These are phyloP conservation scores for Pseudocohnilembus persalinus DNA, from an alignment of 169 alveolate species.

Conservation along the genomic window DNA sequence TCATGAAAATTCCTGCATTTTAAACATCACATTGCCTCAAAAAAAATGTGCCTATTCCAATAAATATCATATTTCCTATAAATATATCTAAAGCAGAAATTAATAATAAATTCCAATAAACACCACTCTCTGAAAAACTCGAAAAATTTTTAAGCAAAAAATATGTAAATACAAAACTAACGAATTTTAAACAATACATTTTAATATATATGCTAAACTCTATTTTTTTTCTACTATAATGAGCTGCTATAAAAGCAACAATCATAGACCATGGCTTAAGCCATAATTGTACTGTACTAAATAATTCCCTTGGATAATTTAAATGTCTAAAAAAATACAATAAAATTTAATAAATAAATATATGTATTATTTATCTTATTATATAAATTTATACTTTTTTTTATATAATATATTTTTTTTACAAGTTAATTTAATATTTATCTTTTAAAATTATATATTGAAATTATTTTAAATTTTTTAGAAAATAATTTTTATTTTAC, in stretches of 20 bases:
- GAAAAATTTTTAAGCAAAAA: too few species aligned
- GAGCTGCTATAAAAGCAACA: not conserved
- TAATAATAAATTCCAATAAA: too few species aligned
- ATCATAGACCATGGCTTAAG: not conserved
- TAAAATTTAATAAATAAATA: too few species aligned
- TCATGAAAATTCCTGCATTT: conserved; percentile 8
- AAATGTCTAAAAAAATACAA: not conserved
- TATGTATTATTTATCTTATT: too few species aligned
- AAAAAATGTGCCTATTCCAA: not conserved
- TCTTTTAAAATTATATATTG: too few species aligned
- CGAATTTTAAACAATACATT: not conserved
- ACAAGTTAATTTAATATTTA: not conserved
- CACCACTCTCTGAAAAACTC: too few species aligned
- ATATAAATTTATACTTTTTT: too few species aligned
- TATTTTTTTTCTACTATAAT: not conserved
- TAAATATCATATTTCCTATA: not conserved
- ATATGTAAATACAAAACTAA: not conserved
- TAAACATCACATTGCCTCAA: conserved; percentile 7
- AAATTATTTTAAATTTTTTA: too few species aligned
- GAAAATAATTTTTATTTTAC: too few species aligned
- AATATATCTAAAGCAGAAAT: not conserved
- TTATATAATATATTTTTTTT: too few species aligned
- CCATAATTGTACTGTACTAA: not conserved
- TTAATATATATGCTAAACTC: too few species aligned
- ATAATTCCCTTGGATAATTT: not conserved